Base-by-base conservation (phyloP, 2,329 filamentous ascomycete genomes). In the Cordyceps cicadae region DNA sequence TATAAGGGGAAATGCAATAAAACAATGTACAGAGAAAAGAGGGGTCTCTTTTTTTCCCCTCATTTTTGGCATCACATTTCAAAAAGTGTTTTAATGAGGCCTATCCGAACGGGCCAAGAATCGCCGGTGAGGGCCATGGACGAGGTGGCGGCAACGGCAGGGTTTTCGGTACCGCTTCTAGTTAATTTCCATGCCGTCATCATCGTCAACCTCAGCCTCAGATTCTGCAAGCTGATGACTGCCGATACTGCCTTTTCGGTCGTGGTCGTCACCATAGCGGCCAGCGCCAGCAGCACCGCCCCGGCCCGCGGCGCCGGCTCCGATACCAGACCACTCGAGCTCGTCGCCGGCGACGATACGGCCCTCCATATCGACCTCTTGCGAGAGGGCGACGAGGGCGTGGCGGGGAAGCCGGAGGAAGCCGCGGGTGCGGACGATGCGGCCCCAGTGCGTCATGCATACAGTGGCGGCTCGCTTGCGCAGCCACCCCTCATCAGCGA, bases 281-380 rank as follows among this genome's bases (percentile, higher is more conserved):
- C 75, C 54, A 7, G 45, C 34, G 17, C 14, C 51, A 39, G 29
- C 50, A 24, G 14, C 34, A 24, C n/a, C 34, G 34, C 34, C 34
- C 34, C 34, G 34, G 12, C 34, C 34, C 7, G 7, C 29, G 12
- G 34, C 34, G 5, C 6, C 34, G 34, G 34, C 34, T 37, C 78
- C 77, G 67, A 68, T 78, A 76, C 48, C 76, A 68, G 63, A 79
- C 82, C 65, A 84, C 68, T 83, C 81, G 17, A 95, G 78, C 71
- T 97, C 92, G 64, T 96, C 90, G 49, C 93, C 93, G 58, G 89
- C 89, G 6, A 97, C 82, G 7, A 99, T 88, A 29, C 93, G 83
- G n/a, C 92, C 92, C 69, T 97, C 94, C 68, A 87, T 88, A 72
- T 97, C 92, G 49, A 96, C 89, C 71, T 96, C 92, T 73, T 96